These are phyloP conservation scores for Colletotrichum sp. DNA, from an alignment of 2,329 filamentous ascomycete species.

Conservation along the genomic window DNA sequence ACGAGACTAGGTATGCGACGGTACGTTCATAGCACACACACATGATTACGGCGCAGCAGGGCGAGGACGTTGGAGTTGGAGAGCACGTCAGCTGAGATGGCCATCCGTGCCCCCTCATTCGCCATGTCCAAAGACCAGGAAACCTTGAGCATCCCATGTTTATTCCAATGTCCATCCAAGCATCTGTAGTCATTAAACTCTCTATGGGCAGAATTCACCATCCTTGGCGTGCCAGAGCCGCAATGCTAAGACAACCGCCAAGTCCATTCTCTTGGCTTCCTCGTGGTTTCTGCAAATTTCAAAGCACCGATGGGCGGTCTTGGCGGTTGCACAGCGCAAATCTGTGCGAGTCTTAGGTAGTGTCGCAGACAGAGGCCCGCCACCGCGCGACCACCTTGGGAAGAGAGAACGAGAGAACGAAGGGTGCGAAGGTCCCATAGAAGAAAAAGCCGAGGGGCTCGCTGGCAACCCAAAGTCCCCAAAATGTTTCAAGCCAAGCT, in stretches of 20 bases:
- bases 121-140: neutral
- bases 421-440: neutral
- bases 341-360: neutral
- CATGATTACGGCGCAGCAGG: neutral
- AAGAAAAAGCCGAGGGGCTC: neutral
- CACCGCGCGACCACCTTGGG: neutral
- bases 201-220: neutral
- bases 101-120: neutral
- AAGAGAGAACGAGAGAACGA: neutral
- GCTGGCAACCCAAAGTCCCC: neutral
- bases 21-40: neutral
- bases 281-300: neutral
- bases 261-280: neutral
- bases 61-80: neutral
- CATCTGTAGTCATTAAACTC: neutral
- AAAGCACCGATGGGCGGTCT: neutral
- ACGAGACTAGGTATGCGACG: neutral
- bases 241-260: slow-evolving; percentile 9
- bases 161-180: neutral
- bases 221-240: slow-evolving; percentile 6
- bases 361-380: neutral
- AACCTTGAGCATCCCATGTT: neutral
- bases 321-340: neutral
- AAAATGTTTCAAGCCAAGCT: neutral
- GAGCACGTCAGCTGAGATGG: neutral